Percentiles rank a stretch among this genome's conserved stretches.
Evolutionary conservation across 257 asterid genomes (phyloP).

Genomic region (Cynanchum wilfordii): DNA sequence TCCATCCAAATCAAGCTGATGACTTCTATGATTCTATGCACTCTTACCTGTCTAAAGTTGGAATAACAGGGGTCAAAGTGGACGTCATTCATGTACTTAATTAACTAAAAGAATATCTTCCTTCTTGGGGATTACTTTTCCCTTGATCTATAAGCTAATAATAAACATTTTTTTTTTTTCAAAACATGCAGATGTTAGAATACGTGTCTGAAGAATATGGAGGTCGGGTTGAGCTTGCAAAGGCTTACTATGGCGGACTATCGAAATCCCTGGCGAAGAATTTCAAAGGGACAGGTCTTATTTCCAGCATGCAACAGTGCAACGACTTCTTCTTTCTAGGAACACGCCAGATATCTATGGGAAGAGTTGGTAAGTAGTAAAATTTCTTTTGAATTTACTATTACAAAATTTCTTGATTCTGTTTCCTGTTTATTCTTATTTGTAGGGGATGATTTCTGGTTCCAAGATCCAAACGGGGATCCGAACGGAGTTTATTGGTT

Average conservation of each 20-base stretch:
- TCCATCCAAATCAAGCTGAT: constrained; percentile 52
- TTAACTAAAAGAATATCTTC: background rate
- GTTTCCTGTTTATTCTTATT: background rate
- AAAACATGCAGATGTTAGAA: constrained; percentile 31
- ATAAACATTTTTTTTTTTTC: background rate
- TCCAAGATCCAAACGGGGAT: constrained; percentile 77
- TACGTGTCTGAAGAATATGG: constrained; percentile 53
- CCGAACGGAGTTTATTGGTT: constrained; percentile 81
- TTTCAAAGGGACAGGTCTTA: constrained; percentile 62
- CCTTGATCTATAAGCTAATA: no score
- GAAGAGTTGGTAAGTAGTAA: constrained; percentile 67
- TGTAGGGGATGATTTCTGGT: constrained; percentile 78
- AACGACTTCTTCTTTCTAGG: constrained; percentile 71
- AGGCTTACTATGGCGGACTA: constrained; percentile 59
- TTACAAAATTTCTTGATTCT: no score
- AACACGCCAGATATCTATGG: constrained; percentile 63
- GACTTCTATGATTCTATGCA: constrained; percentile 68
- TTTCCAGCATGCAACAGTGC: constrained; percentile 79
- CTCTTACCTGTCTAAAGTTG: constrained; percentile 52
- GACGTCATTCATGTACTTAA: constrained; percentile 57
- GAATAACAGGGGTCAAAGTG: constrained; percentile 71
- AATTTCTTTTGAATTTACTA: no score
- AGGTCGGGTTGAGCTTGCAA: constrained; percentile 67
- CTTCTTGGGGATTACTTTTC: background rate
- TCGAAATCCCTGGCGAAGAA: constrained; percentile 60